Evolutionary conservation across 2,329 filamentous ascomycete genomes (phyloP).

Genomic region (Exophiala sp.): DNA sequence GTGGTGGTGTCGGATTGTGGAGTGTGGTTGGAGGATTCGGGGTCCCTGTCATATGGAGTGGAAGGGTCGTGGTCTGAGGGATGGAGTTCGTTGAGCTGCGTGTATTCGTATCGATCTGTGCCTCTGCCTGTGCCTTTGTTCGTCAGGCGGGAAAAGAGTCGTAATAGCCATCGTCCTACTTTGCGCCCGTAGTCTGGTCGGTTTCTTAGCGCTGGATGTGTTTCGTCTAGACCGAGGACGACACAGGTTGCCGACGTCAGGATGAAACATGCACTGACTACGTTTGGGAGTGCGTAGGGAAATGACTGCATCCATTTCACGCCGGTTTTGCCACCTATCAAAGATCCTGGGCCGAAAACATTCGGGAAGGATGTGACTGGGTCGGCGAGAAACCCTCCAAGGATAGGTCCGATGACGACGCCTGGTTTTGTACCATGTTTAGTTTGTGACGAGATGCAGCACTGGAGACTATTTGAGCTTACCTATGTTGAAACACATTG

Average conservation of each 20-base stretch:
- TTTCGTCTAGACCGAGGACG: constrained; percentile 61
- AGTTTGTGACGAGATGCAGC: background rate
- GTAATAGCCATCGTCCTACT: constrained; percentile 35
- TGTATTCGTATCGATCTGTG: constrained; percentile 38
- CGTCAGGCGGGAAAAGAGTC: constrained; percentile 28
- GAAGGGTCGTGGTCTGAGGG: too few species aligned
- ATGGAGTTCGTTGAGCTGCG: constrained; percentile 32
- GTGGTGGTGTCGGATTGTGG: constrained; percentile 30
- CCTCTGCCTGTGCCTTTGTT: constrained; percentile 5
- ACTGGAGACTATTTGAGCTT: constrained; percentile 19
- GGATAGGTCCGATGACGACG: constrained; percentile 41
- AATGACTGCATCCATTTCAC: constrained; percentile 60
- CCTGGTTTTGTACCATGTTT: constrained; percentile 27
- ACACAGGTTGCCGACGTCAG: constrained; percentile 50
- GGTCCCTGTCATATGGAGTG: too few species aligned
- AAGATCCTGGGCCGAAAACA: constrained; percentile 56
- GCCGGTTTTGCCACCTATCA: constrained; percentile 52
- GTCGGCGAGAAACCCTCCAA: constrained; percentile 63
- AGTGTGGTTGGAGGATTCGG: too few species aligned
- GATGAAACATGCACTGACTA: constrained; percentile 59
- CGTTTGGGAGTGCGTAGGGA: constrained; percentile 64
- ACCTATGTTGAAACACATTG: constrained; percentile 65
- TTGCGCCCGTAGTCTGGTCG: constrained; percentile 39
- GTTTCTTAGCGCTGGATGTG: constrained; percentile 37
- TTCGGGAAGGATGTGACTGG: constrained; percentile 56